Conservation (phyloP, 176 grass and related monocot genomes). For the Metroxylon sagu region DNA sequence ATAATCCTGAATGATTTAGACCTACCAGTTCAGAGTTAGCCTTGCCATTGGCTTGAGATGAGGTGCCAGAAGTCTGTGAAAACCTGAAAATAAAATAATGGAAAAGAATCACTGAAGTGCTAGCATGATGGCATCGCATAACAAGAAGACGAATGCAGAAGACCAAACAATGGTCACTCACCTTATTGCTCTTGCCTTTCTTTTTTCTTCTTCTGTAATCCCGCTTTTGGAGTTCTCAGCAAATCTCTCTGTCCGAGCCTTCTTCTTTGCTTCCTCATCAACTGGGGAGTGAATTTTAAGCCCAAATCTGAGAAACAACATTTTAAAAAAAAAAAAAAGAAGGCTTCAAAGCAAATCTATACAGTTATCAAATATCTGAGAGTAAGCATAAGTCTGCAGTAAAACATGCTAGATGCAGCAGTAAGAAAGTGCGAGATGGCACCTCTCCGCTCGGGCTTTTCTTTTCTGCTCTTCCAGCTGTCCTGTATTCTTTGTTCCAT, state of each 20-base stretch:
- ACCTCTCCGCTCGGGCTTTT: slow-evolving; percentile 91
- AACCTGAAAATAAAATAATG: slow-evolving; percentile 40
- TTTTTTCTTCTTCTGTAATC: slow-evolving; percentile 77
- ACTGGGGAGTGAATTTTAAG: slow-evolving; percentile 22
- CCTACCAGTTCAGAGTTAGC: slow-evolving; percentile 48
- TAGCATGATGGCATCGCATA: too few relatives aligned
- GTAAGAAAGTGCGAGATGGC: not conserved
- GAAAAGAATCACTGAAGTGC: not conserved
- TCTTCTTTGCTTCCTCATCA: slow-evolving; percentile 76
- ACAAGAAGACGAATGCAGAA: too few relatives aligned
- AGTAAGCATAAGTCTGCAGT: too few relatives aligned
- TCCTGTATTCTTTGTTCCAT: slow-evolving; percentile 16
- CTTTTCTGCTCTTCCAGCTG: slow-evolving; percentile 71
- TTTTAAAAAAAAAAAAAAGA: too few relatives aligned
- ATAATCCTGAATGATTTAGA: slow-evolving; percentile 9
- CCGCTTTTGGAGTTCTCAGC: slow-evolving; percentile 42
- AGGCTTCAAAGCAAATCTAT: not conserved
- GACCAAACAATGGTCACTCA: slow-evolving; percentile 6
- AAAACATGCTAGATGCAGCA: too few relatives aligned
- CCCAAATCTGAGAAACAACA: slow-evolving; percentile 53
- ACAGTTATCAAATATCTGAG: too few relatives aligned
- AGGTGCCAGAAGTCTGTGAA: slow-evolving; percentile 31
- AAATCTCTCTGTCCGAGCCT: slow-evolving; percentile 78
- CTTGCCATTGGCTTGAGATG: slow-evolving; percentile 35
- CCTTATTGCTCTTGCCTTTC: slow-evolving; percentile 67